Percentiles rank a stretch among this genome's conserved stretches.
Conservation (phyloP, 495 filamentous ascomycete species). For the Penicillium manginii region DNA sequence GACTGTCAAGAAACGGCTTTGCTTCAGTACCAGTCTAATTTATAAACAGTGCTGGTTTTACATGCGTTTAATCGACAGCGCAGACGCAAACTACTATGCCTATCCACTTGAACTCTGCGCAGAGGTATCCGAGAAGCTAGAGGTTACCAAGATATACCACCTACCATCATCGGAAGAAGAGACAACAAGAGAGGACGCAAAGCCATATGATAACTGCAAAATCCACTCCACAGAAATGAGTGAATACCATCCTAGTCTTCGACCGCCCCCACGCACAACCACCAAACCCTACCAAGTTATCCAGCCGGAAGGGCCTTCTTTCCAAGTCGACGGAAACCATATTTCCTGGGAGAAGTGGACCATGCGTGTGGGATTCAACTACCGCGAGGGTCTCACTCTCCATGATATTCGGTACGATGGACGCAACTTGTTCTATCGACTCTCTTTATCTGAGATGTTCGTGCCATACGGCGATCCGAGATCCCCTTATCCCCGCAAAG, state of each 20-base stretch:
- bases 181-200: slow-evolving; percentile 15
- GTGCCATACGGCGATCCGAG: slow-evolving; percentile 68
- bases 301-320: slow-evolving; percentile 79
- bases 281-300: slow-evolving; percentile 75
- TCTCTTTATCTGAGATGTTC: slow-evolving; percentile 74
- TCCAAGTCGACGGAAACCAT: slow-evolving; percentile 49
- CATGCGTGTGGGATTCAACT: slow-evolving; percentile 67
- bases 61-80: slow-evolving; percentile 26
- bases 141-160: slow-evolving; percentile 53
- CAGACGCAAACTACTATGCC: slow-evolving; percentile 70
- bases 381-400: slow-evolving; percentile 63
- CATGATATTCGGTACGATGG: slow-evolving; percentile 70
- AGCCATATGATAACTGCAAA: slow-evolving; percentile 30
- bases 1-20: background rate
- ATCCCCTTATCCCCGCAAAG: slow-evolving; percentile 67
- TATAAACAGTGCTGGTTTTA: slow-evolving; percentile 37
- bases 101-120: slow-evolving; percentile 73
- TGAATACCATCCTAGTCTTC: slow-evolving; percentile 69
- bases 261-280: slow-evolving; percentile 49
- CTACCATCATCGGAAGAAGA: slow-evolving; percentile 41
- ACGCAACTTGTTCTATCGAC: slow-evolving; percentile 67
- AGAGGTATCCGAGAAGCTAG: slow-evolving; percentile 60
- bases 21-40: background rate
- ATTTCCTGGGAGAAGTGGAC: slow-evolving; percentile 69
- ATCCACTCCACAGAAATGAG: slow-evolving; percentile 53